Conservation (phyloP, 345 rosid genomes). For the Pugionium cornutum region DNA sequence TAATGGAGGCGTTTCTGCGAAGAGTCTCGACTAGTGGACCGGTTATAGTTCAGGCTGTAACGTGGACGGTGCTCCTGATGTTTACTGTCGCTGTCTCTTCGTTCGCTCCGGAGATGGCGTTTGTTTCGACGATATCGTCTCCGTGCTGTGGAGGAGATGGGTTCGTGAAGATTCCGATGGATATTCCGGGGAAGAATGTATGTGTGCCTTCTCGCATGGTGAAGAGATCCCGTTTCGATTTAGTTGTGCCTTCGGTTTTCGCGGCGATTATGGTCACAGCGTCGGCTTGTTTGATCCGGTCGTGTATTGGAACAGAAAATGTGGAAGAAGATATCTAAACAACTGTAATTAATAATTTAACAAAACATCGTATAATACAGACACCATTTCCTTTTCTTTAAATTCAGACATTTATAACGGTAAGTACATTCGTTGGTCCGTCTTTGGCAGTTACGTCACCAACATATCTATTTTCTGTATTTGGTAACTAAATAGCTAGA, state of each 20-base stretch:
- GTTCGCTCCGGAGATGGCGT: slow-evolving; percentile 37
- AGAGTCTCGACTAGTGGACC: slow-evolving; percentile 36
- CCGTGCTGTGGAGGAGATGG: slow-evolving; percentile 35
- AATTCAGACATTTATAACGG: too few species aligned
- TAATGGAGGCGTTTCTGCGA: slow-evolving; percentile 34
- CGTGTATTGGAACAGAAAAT: slow-evolving; percentile 26
- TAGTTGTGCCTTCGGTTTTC: slow-evolving; percentile 34
- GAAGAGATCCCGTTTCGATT: slow-evolving; percentile 28
- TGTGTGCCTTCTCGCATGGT: slow-evolving; percentile 38
- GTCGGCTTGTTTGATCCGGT: slow-evolving; percentile 39
- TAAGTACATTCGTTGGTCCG: too few species aligned
- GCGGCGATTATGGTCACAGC: slow-evolving; percentile 41
- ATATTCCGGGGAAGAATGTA: slow-evolving; percentile 32
- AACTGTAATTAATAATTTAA: not conserved
- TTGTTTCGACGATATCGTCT: slow-evolving; percentile 36
- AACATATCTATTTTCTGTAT: too few species aligned
- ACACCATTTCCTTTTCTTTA: too few species aligned
- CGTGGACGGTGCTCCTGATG: slow-evolving; percentile 39
- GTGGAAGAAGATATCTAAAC: not conserved
- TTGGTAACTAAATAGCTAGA: too few species aligned
- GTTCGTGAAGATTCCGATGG: slow-evolving; percentile 36
- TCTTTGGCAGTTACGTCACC: too few species aligned
- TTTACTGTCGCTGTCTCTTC: slow-evolving; percentile 39
- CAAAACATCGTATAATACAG: too few species aligned
- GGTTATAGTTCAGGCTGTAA: slow-evolving; percentile 19